phyloP scores from a whole-genome alignment of 2,329 filamentous ascomycete genomes.

The Pyrenochaeta sp. region DNA sequence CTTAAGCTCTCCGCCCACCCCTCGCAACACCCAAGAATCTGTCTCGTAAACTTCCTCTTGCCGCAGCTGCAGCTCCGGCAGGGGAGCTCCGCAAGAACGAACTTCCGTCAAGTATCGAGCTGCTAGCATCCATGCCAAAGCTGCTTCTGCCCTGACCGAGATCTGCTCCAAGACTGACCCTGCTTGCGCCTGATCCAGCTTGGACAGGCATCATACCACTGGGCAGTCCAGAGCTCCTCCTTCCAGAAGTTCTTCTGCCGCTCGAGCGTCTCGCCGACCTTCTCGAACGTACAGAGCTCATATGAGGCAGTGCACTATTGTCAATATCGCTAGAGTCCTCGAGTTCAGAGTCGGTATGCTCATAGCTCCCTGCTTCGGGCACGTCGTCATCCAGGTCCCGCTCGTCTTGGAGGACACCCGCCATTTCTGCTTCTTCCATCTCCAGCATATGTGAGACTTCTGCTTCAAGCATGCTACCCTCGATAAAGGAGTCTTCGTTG shows the following conservation, averaged over 20 bases:
- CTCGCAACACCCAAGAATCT: constrained; percentile 36
- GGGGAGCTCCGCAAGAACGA: constrained; percentile 48
- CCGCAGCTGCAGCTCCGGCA: constrained; percentile 30
- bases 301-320: constrained; percentile 20
- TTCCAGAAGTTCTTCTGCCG: constrained; percentile 28
- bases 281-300: constrained; percentile 28
- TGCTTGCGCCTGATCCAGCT: constrained; percentile 7
- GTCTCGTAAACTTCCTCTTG: constrained; percentile 38
- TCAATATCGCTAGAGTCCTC: constrained; percentile 51
- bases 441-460: constrained; percentile 50
- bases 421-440: constrained; percentile 58
- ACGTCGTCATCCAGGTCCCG: constrained; percentile 61
- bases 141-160: constrained; percentile 37
- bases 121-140: constrained; percentile 45
- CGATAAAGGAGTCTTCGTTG: constrained; percentile 59
- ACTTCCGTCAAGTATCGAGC: constrained; percentile 47
- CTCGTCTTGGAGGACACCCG: constrained; percentile 57
- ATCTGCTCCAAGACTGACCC: constrained; percentile 29
- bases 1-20: constrained; percentile 18
- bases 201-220: constrained; percentile 10
- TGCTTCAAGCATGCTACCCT: constrained; percentile 53
- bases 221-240: constrained; percentile 27
- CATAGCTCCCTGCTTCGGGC: constrained; percentile 62
- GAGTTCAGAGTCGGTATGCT: constrained; percentile 63
- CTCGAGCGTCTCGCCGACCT: constrained; percentile 32